A percentile compares a stretch with the other conserved stretches of the same genome.
These are phyloP conservation scores for Suillus subluteus DNA, from an alignment of 768 basidiomycete species.

Conservation along the genomic window DNA sequence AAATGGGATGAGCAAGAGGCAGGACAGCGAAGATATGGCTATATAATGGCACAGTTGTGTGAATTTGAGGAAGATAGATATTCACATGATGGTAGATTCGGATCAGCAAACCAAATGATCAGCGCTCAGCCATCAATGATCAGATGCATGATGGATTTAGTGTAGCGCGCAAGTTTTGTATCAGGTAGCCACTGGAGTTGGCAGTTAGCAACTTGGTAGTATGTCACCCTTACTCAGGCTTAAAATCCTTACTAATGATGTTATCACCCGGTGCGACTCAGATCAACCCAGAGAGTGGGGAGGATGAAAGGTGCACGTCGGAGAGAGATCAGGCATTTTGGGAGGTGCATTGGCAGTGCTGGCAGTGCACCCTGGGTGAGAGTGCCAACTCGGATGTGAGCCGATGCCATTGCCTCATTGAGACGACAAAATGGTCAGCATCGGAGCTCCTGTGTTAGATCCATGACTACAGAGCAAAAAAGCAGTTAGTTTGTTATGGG, in stretches of 20 bases:
- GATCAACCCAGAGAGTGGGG: background rate
- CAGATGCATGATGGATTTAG: background rate
- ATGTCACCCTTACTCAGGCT: background rate
- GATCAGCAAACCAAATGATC: slow-evolving; percentile 1
- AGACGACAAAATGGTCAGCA: background rate
- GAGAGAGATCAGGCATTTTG: background rate
- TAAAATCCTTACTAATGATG: background rate
- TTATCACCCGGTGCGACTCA: background rate
- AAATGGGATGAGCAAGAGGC: background rate
- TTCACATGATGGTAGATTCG: background rate
- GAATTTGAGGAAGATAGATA: background rate
- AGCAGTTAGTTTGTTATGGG: background rate
- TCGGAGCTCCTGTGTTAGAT: background rate
- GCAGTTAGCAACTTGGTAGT: background rate
- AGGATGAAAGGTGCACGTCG: background rate
- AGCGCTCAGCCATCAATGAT: background rate
- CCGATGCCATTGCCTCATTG: background rate
- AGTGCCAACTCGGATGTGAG: background rate
- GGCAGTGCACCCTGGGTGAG: background rate
- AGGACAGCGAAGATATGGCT: background rate
- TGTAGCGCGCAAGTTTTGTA: slow-evolving; percentile 3
- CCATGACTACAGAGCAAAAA: background rate
- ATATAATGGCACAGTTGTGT: background rate
- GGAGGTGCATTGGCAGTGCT: background rate
- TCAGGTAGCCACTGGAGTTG: background rate